phyloP scores from a whole-genome alignment of 1,284 basidiomycete genomes.

The Austroboletus niveus region DNA sequence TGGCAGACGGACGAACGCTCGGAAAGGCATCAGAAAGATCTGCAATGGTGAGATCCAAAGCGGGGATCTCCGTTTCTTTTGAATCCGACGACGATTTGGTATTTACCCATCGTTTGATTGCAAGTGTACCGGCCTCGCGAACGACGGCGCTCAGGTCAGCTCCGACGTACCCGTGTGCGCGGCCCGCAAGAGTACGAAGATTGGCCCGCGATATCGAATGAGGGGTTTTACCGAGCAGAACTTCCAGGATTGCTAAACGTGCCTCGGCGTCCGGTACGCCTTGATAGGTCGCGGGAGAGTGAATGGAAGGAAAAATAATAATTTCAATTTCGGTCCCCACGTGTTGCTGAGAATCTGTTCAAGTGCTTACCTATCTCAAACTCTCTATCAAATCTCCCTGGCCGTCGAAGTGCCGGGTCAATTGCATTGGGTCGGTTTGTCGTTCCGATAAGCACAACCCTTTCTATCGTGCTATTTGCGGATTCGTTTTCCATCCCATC shows the following conservation, averaged over 20 bases:
- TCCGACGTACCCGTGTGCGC: slow-evolving; percentile 96
- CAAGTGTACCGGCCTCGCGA: slow-evolving; percentile 88
- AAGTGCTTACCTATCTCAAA: slow-evolving; percentile 83
- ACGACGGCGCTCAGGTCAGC: slow-evolving; percentile 93
- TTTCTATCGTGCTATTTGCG: slow-evolving; percentile 39
- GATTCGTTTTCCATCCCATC: slow-evolving; percentile 83
- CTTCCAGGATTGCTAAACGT: slow-evolving; percentile 79
- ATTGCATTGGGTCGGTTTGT: slow-evolving; percentile 98
- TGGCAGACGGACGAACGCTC: slow-evolving; percentile 85
- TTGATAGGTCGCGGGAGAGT: slow-evolving; percentile 32
- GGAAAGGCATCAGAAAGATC: slow-evolving; percentile 79
- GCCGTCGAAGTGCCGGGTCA: slow-evolving; percentile 91
- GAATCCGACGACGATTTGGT: slow-evolving; percentile 23
- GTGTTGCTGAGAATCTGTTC: slow-evolving; percentile 1
- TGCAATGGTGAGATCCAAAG: slow-evolving; percentile 49
- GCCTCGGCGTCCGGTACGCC: slow-evolving; percentile 88
- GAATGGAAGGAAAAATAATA: background rate
- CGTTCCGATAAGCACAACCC: slow-evolving; percentile 94
- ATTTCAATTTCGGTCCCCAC: slow-evolving; percentile 1
- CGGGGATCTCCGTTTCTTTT: slow-evolving; percentile 13
- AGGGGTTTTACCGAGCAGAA: slow-evolving; percentile 80
- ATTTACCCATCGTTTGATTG: slow-evolving; percentile 81
- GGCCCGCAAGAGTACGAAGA: slow-evolving; percentile 66
- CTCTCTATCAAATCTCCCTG: slow-evolving; percentile 95
- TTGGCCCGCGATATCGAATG: slow-evolving; percentile 64